phyloP scores from a whole-genome alignment of 495 filamentous ascomycete species.

The Penicillium arizonense region DNA sequence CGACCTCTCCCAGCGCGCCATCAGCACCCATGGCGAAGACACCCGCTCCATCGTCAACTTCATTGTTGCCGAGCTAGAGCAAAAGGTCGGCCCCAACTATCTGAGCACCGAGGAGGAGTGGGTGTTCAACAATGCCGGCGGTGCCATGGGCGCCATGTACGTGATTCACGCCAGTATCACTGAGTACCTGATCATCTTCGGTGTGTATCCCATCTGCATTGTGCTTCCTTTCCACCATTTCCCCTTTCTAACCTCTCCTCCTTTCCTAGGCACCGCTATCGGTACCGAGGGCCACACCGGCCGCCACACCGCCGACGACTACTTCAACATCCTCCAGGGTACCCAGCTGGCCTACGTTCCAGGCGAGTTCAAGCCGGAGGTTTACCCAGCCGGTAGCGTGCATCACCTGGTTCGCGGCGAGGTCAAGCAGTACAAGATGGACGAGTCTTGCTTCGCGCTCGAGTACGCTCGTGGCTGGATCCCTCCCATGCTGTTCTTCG shows the following conservation, averaged over 20 bases:
- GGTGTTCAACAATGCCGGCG: conserved; percentile 68
- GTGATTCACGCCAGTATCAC: conserved; percentile 85
- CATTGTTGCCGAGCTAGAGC: conserved; percentile 50
- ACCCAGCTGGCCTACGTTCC: conserved; percentile 71
- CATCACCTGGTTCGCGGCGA: conserved; percentile 74
- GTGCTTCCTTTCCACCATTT: neutral
- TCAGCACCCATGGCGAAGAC: conserved; percentile 68
- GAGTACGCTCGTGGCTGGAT: conserved; percentile 91
- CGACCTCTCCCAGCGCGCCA: conserved; percentile 61
- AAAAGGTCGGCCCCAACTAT: conserved; percentile 37
- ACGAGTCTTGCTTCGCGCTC: conserved; percentile 75
- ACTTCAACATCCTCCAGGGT: conserved; percentile 84
- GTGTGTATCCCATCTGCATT: conserved; percentile 25
- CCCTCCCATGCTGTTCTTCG: conserved; percentile 85
- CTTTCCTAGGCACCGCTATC: conserved; percentile 64
- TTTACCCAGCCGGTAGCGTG: conserved; percentile 71
- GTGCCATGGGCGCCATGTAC: conserved; percentile 88
- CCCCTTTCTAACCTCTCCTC: conserved; percentile 2
- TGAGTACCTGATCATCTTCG: conserved; percentile 81
- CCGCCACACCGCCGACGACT: conserved; percentile 86
- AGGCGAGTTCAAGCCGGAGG: conserved; percentile 66
- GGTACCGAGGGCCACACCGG: conserved; percentile 87
- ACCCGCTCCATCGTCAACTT: conserved; percentile 64
- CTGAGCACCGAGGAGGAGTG: conserved; percentile 47
- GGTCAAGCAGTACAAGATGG: conserved; percentile 86